Evolutionary conservation across 1,284 basidiomycete genomes (phyloP), one percentile per base, ranked within the genome.

Genomic region (Clitocybe nebularis): DNA sequence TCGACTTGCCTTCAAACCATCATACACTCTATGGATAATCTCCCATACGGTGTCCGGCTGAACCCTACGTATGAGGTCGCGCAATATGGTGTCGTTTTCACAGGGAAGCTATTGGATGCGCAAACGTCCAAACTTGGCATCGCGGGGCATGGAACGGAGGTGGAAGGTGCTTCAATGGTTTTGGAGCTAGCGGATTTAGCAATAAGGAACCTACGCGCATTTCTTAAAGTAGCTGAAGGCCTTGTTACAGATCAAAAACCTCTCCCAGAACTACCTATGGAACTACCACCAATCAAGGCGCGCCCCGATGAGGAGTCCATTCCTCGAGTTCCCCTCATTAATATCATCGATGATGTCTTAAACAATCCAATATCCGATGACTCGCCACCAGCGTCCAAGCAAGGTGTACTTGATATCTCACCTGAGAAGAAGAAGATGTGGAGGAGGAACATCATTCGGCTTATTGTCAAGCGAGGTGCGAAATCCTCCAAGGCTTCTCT

Each of bases 41-140:
- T 59, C 10, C 52, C 55, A 14, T 39, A 46, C 32, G 47, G 48
- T 8, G 45, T 55, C 8, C 45, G 51, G 21, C 43, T 45, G n/a
- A 28, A 52, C 1, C 48, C 51, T 8, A 39, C 43, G 13, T 55
- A 53, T 32, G 50, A 52, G 22, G 35, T 53, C 17, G 47, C 50
- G 6, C 56, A 50, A 13, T 52, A 40, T 36, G 46, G 39, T 11
- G 51, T 52, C 14, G 45, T 48, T n/a, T 54, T 56, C 21, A 34
- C 51, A 4, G 49, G 40, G 6, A 42, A 41, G 40, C 22, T 53
- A 19, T 41, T 57, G 37, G 13, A 41, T 17, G 39, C 22, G 16
- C 46, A 50, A 23, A 22, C 48, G 17, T 33, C 39, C 11, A 35
- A 44, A 16, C 25, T 41, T 33, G 17, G 26, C 21, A 25, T 24